These are phyloP conservation scores for Holtermannia corniformis DNA, from an alignment of 768 basidiomycete species.

Conservation along the genomic window DNA sequence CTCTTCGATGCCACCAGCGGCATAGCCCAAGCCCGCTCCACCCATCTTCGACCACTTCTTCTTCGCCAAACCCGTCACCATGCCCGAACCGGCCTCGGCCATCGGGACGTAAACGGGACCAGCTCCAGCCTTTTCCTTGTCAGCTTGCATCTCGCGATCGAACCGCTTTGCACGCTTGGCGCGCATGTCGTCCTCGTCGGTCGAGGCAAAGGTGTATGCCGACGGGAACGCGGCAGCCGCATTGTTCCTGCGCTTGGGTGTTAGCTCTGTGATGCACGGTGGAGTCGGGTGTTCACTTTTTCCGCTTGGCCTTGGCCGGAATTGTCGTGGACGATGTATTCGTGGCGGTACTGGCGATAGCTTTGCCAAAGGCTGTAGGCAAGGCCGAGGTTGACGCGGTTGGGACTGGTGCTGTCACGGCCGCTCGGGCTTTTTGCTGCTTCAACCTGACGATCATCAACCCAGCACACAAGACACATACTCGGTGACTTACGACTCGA, in stretches of 20 bases:
- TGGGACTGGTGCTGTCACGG: background rate
- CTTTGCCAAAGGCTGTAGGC: background rate
- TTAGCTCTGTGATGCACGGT: background rate
- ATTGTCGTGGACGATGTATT: background rate
- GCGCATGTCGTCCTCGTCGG: conserved; percentile 41
- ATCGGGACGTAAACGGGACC: conserved; percentile 15
- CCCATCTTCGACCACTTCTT: conserved; percentile 34
- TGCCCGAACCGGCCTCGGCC: conserved; percentile 18
- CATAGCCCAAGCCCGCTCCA: conserved; percentile 41
- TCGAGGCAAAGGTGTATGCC: conserved; percentile 16
- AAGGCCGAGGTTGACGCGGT: background rate
- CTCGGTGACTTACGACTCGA: conserved; percentile 61
- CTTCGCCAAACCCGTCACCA: conserved; percentile 26
- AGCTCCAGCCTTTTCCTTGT: conserved; percentile 37
- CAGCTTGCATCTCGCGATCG: conserved; percentile 77
- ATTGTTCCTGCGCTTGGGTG: conserved; percentile 10
- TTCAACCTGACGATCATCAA: conserved; percentile 40
- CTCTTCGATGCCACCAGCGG: conserved; percentile 19
- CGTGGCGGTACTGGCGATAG: conserved; percentile 4
- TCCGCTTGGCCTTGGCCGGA: conserved; percentile 21
- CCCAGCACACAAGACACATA: conserved; percentile 58
- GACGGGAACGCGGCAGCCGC: conserved; percentile 20
- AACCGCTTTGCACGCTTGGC: conserved; percentile 70
- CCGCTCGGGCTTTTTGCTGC: conserved; percentile 14
- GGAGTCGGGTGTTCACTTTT: conserved; percentile 17